Evolutionary conservation across 2,329 filamentous ascomycete species (phyloP), one percentile per base, ranked within the genome.

Genomic region (Parastagonospora nodorum): DNA sequence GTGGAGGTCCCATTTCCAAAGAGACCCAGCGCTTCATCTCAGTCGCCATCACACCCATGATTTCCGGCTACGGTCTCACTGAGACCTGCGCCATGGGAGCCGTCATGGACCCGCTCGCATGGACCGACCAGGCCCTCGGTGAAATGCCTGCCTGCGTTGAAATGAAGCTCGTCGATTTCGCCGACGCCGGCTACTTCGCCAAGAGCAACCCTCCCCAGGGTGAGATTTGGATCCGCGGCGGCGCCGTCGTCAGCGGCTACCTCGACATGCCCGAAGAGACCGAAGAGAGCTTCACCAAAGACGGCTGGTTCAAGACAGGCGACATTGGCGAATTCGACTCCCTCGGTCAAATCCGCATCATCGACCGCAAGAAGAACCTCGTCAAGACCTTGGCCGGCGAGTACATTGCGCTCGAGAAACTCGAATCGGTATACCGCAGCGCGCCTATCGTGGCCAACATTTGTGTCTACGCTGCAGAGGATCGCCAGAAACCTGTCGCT

Each of bases 361-460:
- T 97, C 69, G 93, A 97, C 75, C 90, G 93, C 63, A 92, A 96
- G 85, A 97, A 97, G 87, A 97, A 97, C 77, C 80, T 97, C 48
- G 90, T 97, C 75, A 97, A 97, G 86, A 92, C 94, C 57, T 84
- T 90, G 59, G 92, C 92, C 53, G 93, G 93, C 63, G 93, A 97
- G 80, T 97, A 97, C 76, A 95, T 97, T 73, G 94, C 93, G 16
- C 84, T 99, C 4, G 93, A 97, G 80, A 97, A 88, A 80, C 86
- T 97, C 52, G 93, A 97, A 78, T 89, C 92, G 2, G 82, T 96
- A 47, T 97, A 97, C 78, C 88, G 92, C 55, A 87, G 90, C 39
- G 84, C 84, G 8, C 82, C 85, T n/a, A 84, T 88, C 8, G 90
- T 96, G 15, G 84, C 84, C 53, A 96, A 96, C 77, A 86, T 97